Base-by-base conservation (phyloP, 2,329 filamentous ascomycete species). In the Epichloe baconii region DNA sequence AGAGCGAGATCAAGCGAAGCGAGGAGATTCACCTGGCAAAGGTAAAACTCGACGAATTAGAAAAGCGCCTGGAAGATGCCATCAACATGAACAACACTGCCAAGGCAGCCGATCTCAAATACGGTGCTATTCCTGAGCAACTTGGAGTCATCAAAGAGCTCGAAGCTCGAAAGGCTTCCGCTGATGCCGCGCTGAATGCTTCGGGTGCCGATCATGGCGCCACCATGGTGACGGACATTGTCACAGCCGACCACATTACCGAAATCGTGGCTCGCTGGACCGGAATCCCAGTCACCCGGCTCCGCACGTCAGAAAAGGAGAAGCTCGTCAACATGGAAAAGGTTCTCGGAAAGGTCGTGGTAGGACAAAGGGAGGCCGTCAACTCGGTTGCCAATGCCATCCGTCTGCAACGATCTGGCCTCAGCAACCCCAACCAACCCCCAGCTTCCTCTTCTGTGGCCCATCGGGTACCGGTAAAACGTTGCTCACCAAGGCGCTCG, bases 401-500 rank as follows among this genome's bases (percentile, higher is more conserved):
- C 63, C 83, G 93, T 56, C 79, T 98, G 41, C 91, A 97, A 68
- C 84, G 93, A 56, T 97, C 93, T 51, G 93, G 93, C 52, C 85
- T 98, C 43, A 81, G 80, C 70, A 98, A 98, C 66, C 93, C 93
- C 34, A 97, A 97, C 66, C 88, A 95, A 62, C 93, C 93, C 23
- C 93, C 93, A 95, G 88, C 64, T 98, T 98, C 83, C 78, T 98
- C 52, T 98, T 98, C 80, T 97, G 93, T 63, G 93, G 93, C 74
- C 93, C 93, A 14, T 97, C 91, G 0, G 93, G 93, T 74, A 98
- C 93, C 12, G 93, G 93, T 75, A 98, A 98, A 73, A 98, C 93
- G 17, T 75, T 98, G 19, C 82, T 98, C 52, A 97, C 91, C 57
- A 98, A 98, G 71, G 93, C 91, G 15, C 77, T 98, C 53, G 93